These are phyloP conservation scores for Trichoderma atroviride DNA, from an alignment of 2,329 filamentous ascomycete genomes.

Conservation along the genomic window DNA sequence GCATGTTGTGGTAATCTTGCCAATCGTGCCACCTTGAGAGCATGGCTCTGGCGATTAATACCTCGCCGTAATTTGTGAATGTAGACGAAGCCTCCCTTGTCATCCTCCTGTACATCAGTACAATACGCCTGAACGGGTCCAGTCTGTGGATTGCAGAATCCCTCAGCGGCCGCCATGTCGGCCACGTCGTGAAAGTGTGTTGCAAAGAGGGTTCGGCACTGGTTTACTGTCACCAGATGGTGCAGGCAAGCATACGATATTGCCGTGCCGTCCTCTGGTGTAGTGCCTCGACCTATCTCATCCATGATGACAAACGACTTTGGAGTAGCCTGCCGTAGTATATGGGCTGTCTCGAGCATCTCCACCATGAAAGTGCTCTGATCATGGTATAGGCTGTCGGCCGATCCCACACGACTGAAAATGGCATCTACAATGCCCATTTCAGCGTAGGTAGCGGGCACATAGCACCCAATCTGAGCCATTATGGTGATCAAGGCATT, in stretches of 20 bases:
- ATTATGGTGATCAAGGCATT: conserved; percentile 94
- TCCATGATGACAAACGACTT: conserved; percentile 97
- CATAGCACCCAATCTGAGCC: conserved; percentile 89
- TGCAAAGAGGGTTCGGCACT: conserved; percentile 82
- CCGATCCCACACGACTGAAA: conserved; percentile 89
- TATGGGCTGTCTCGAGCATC: conserved; percentile 94
- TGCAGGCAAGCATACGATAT: conserved; percentile 87
- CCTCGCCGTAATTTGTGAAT: conserved; percentile 80
- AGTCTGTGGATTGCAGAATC: conserved; percentile 42
- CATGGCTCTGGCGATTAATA: conserved; percentile 85
- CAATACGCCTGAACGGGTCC: conserved; percentile 73
- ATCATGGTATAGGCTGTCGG: conserved; percentile 91
- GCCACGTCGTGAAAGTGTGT: conserved; percentile 90
- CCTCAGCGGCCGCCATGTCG: conserved; percentile 67
- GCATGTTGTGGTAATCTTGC: conserved; percentile 78
- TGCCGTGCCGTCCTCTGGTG: conserved; percentile 86
- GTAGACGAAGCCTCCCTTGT: conserved; percentile 74
- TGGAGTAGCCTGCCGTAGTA: conserved; percentile 80
- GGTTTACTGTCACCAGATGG: conserved; percentile 77
- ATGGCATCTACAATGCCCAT: conserved; percentile 94
- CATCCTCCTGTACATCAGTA: conserved; percentile 82
- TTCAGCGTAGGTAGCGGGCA: conserved; percentile 83
- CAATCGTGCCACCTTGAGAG: conserved; percentile 87
- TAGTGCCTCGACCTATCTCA: conserved; percentile 92
- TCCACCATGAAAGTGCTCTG: conserved; percentile 99